Evolutionary conservation across 1,284 basidiomycete species (phyloP).

Genomic region (Xerocomus nothofagi): DNA sequence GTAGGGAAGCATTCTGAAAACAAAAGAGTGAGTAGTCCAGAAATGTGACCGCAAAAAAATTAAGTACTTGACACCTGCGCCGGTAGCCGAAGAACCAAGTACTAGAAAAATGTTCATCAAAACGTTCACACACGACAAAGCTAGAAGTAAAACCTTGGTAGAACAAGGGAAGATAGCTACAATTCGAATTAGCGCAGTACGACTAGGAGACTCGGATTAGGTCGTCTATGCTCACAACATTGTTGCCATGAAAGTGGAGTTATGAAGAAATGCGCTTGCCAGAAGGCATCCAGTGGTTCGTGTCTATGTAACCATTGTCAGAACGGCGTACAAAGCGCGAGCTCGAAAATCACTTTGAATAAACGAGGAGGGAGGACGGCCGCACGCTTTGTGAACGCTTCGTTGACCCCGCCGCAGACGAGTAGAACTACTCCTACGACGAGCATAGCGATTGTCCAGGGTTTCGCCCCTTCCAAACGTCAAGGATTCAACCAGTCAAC

Average conservation of each 20-base stretch:
- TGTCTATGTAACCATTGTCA: constrained; percentile 44
- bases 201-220: background rate
- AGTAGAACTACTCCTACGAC: constrained; percentile 63
- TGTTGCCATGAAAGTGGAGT: constrained; percentile 58
- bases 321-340: background rate
- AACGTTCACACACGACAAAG: background rate
- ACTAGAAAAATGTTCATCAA: constrained; percentile 4
- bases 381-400: constrained; percentile 67
- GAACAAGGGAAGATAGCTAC: constrained; percentile 24
- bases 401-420: constrained; percentile 59
- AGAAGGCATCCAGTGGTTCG: constrained; percentile 71
- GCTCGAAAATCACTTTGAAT: constrained; percentile 55
- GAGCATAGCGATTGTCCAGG: constrained; percentile 65
- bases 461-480: background rate
- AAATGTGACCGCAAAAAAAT: background rate
- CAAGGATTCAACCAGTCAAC: background rate
- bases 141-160: constrained; percentile 19
- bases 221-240: constrained; percentile 17
- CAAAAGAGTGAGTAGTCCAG: background rate
- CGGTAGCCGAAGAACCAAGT: constrained; percentile 14
- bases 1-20: constrained; percentile 69
- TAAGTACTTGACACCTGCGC: constrained; percentile 15
- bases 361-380: constrained; percentile 82
- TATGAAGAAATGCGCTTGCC: constrained; percentile 63
- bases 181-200: constrained; percentile 9